Evolutionary conservation across 2,329 filamentous ascomycete genomes (phyloP).

Genomic region (Dothistroma septosporum): DNA sequence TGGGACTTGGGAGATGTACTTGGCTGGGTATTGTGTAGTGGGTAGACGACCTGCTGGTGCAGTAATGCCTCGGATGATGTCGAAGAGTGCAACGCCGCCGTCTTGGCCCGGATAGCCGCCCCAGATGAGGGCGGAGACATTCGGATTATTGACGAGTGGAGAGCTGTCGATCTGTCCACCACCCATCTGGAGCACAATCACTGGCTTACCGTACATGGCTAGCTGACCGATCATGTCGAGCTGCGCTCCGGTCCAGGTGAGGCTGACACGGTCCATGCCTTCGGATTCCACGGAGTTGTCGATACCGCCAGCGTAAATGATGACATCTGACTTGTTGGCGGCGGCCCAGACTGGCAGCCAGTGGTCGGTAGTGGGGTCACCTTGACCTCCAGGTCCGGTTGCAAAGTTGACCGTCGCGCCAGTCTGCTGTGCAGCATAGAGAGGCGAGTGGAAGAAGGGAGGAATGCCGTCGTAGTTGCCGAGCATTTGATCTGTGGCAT

Average conservation of each 20-base stretch:
- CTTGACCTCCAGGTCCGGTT: constrained; percentile 34
- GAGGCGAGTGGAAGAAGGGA: constrained; percentile 53
- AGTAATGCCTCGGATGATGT: constrained; percentile 50
- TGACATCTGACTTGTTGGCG: constrained; percentile 47
- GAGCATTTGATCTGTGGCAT: constrained; percentile 54
- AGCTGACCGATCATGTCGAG: constrained; percentile 50
- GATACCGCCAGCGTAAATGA: constrained; percentile 55
- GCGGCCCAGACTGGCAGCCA: constrained; percentile 31
- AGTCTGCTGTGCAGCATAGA: constrained; percentile 49
- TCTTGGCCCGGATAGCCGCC: constrained; percentile 58
- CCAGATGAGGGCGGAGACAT: constrained; percentile 54
- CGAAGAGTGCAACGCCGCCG: constrained; percentile 53
- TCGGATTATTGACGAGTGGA: constrained; percentile 45
- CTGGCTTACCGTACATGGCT: constrained; percentile 46
- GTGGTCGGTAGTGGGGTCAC: constrained; percentile 33
- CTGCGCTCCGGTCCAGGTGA: constrained; percentile 53
- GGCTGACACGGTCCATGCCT: constrained; percentile 47
- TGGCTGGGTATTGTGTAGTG: constrained; percentile 53
- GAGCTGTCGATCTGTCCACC: constrained; percentile 51
- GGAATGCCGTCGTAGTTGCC: constrained; percentile 57
- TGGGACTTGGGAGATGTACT: constrained; percentile 48
- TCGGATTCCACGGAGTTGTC: constrained; percentile 53
- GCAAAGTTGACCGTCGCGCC: constrained; percentile 47
- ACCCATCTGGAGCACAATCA: constrained; percentile 52
- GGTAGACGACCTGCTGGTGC: constrained; percentile 54